phyloP scores from a whole-genome alignment of 139 green algal species.

The Chlamydomonas sp. region DNA sequence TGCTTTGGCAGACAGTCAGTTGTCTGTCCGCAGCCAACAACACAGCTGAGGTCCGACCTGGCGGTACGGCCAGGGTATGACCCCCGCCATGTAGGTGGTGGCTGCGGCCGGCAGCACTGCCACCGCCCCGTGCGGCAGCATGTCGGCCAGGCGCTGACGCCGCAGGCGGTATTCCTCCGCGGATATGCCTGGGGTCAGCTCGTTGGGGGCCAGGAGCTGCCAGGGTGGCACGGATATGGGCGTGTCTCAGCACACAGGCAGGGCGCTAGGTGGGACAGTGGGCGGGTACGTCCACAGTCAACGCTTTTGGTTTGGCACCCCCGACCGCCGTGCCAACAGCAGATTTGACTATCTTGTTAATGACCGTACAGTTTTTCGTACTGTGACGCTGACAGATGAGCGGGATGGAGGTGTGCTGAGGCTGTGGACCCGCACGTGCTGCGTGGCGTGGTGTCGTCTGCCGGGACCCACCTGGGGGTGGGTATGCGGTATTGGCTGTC shows the following conservation, averaged over 20 bases:
- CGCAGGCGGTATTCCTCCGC: slow-evolving; percentile 64
- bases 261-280: too few species aligned
- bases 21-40: neutral
- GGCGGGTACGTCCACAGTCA: neutral
- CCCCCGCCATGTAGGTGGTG: slow-evolving; percentile 75
- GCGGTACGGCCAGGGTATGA: slow-evolving; percentile 90
- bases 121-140: slow-evolving; percentile 70
- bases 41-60: slow-evolving; percentile 27
- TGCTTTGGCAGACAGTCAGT: neutral
- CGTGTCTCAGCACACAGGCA: too few species aligned
- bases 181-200: slow-evolving; percentile 74
- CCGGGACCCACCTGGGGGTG: slow-evolving; percentile 2
- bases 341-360: neutral
- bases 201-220: slow-evolving; percentile 60
- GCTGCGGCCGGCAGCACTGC: slow-evolving; percentile 75
- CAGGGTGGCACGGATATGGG: neutral
- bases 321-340: neutral
- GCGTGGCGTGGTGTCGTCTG: too few species aligned
- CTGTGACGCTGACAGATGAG: too few species aligned
- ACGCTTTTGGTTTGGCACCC: neutral
- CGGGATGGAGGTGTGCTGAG: too few species aligned
- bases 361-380: neutral
- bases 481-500: neutral
- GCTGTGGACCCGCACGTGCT: too few species aligned
- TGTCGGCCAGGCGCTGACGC: slow-evolving; percentile 53